These are phyloP conservation scores for Asclepias syriaca DNA, from an alignment of 257 asterid genomes.

Conservation along the genomic window DNA sequence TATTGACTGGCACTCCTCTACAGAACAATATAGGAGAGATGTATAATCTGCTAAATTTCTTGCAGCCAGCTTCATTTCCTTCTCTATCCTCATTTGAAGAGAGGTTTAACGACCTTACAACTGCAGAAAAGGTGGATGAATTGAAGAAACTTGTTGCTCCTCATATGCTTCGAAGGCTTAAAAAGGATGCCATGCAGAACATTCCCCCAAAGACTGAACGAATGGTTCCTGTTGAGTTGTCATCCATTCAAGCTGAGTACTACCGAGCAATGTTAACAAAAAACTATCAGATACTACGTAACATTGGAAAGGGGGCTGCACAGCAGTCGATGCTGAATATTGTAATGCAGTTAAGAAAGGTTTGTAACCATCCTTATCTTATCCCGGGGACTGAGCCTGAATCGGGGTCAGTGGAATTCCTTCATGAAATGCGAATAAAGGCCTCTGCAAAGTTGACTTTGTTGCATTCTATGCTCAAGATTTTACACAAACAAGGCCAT, in stretches of 20 bases:
- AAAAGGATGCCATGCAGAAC: conserved; percentile 94
- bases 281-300: conserved; percentile 89
- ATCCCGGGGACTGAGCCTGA: conserved; percentile 98
- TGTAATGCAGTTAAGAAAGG: conserved; percentile 95
- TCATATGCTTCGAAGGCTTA: conserved; percentile 94
- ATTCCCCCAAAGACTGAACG: conserved; percentile 98
- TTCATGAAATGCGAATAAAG: conserved; percentile 96
- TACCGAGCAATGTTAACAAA: conserved; percentile 98
- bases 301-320: conserved; percentile 86
- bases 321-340: conserved; percentile 96
- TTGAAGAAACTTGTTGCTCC: conserved; percentile 98
- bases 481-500: conserved; percentile 76
- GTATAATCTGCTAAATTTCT: conserved; percentile 86
- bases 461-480: conserved; percentile 90
- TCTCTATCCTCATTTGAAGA: conserved; percentile 87
- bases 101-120: conserved; percentile 83
- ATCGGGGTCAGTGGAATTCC: conserved; percentile 74
- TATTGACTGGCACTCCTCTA: conserved; percentile 96
- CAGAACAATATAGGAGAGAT: conserved; percentile 98
- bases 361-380: conserved; percentile 98
- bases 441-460: conserved; percentile 95
- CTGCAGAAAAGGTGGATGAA: conserved; percentile 93
- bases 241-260: conserved; percentile 96
- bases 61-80: conserved; percentile 92
- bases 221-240: conserved; percentile 93